Evolutionary conservation across 176 grass and related monocot genomes (phyloP).

Genomic region (maize (Zea mays)): Zm-B73-REFERENCE-NAM-5.0 NC_050096.1:63767501-63768000

Average conservation of each 20-base stretch:
- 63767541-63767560: too few species aligned
- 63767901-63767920: background rate
- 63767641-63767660: background rate
- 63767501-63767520: too few species aligned
- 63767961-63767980: background rate
- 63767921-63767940: background rate
- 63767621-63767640: background rate
- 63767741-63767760: background rate
- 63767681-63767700: background rate
- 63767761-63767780: too few species aligned
- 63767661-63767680: background rate
- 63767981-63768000: background rate
- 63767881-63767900: background rate
- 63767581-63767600: too few species aligned
- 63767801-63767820: background rate
- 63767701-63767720: background rate
- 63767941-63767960: background rate
- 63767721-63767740: background rate
- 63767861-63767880: background rate
- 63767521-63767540: too few species aligned
- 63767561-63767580: too few species aligned
- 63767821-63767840: background rate
- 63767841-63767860: too few species aligned
- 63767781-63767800: too few species aligned
- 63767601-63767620: too few species aligned